Percentiles rank a stretch among this genome's conserved stretches.
These are phyloP conservation scores for Dryas alaskensis DNA, from an alignment of 306 rosid genomes.

Conservation along the genomic window DNA sequence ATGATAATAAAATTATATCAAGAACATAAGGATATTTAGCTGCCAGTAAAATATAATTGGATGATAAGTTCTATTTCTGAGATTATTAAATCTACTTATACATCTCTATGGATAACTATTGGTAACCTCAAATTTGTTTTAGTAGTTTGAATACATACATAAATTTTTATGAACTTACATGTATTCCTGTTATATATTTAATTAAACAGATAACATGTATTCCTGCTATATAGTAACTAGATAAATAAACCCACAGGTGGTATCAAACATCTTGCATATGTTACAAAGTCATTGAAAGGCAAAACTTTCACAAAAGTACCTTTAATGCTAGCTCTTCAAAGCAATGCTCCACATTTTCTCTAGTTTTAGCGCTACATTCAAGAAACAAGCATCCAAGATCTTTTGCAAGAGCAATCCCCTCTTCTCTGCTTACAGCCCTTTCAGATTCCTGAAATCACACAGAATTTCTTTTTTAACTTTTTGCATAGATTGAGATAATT, in stretches of 20 bases:
- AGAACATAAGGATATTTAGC: not conserved
- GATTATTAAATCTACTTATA: not conserved
- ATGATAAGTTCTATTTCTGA: not conserved
- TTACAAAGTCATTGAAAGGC: not conserved
- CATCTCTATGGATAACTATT: not conserved
- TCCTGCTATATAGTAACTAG: not conserved
- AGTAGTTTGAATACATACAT: not conserved
- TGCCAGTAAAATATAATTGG: not conserved
- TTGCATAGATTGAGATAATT: not conserved
- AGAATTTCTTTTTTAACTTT: not conserved
- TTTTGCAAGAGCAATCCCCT: conserved; percentile 78
- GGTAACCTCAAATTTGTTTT: not conserved
- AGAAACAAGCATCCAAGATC: conserved; percentile 78
- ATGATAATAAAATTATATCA: not conserved
- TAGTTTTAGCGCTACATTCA: conserved; percentile 94
- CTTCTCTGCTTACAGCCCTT: conserved; percentile 85
- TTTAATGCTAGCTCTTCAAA: conserved; percentile 83
- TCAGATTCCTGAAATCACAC: conserved; percentile 64
- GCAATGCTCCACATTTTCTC: conserved; percentile 86
- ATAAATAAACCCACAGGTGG: not conserved
- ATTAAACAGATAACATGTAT: too few relatives aligned
- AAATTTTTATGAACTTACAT: not conserved
- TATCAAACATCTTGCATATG: not conserved
- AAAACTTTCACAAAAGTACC: conserved; percentile 41
- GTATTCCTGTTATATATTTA: too few relatives aligned